Conservation (phyloP, 2,329 filamentous ascomycete species). For the Paecilomyces variotii region DNA sequence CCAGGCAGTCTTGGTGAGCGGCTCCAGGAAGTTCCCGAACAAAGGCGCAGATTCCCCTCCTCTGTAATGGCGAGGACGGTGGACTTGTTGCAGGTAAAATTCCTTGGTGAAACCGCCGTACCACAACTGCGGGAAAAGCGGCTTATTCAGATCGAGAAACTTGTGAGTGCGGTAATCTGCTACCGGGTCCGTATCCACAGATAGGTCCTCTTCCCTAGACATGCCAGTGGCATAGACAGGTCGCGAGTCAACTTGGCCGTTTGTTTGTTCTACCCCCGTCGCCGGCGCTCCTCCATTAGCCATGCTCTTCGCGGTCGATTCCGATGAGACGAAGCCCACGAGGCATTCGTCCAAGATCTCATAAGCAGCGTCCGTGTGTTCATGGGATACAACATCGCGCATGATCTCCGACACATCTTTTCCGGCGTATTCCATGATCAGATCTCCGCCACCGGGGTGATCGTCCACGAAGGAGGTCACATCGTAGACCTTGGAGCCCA, state of each 20-base stretch:
- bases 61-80: conserved; percentile 90
- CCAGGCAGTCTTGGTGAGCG: conserved; percentile 92
- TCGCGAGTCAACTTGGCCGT: conserved; percentile 11
- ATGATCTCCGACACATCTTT: conserved; percentile 78
- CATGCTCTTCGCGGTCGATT: conserved; percentile 46
- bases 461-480: conserved; percentile 83
- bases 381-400: conserved; percentile 72
- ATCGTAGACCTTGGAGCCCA: conserved; percentile 88
- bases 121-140: conserved; percentile 84
- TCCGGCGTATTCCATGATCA: conserved; percentile 83
- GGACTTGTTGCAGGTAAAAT: conserved; percentile 96
- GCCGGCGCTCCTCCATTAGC: conserved; percentile 28
- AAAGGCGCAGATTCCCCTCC: conserved; percentile 86
- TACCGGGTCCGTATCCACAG: conserved; percentile 68
- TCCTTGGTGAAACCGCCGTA: conserved; percentile 79
- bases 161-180: conserved; percentile 83
- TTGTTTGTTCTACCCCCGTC: conserved; percentile 36
- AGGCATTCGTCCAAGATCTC: conserved; percentile 84
- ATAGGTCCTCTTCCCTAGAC: conserved; percentile 80
- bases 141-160: conserved; percentile 81
- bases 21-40: conserved; percentile 98
- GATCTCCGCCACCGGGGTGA: conserved; percentile 81
- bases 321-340: conserved; percentile 67
- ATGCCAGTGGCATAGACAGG: conserved; percentile 59
- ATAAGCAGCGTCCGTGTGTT: conserved; percentile 87